phyloP scores from a whole-genome alignment of 1,284 basidiomycete genomes.

The Pseudozyma pruni region DNA sequence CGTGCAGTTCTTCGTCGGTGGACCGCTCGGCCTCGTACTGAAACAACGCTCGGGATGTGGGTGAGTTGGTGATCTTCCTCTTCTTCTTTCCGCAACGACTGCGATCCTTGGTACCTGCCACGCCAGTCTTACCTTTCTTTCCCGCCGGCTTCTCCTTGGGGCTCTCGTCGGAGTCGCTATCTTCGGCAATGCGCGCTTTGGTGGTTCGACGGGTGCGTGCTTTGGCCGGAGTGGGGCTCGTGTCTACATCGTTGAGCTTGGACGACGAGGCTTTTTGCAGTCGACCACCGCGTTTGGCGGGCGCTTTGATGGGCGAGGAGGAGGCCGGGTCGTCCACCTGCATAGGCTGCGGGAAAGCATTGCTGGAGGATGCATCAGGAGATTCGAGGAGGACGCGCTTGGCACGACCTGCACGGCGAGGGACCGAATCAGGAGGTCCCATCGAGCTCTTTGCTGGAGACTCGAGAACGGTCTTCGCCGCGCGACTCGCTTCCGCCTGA shows the following conservation, averaged over 20 bases:
- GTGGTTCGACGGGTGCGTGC: constrained; percentile 4
- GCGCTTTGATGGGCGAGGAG: constrained; percentile 40
- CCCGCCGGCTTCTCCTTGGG: constrained; percentile 1
- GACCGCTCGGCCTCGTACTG: constrained; percentile 78
- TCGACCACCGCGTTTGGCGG: constrained; percentile 20
- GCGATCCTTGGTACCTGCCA: background rate
- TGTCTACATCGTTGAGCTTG: constrained; percentile 7
- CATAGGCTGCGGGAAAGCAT: background rate
- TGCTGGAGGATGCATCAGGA: constrained; percentile 8
- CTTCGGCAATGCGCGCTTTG: constrained; percentile 11
- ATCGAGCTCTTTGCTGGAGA: constrained; percentile 33
- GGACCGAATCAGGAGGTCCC: constrained; percentile 45
- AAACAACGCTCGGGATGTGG: constrained; percentile 70
- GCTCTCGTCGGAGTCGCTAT: constrained; percentile 6
- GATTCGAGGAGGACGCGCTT: constrained; percentile 27
- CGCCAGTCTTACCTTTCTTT: constrained; percentile 25
- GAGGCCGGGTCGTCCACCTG: constrained; percentile 16
- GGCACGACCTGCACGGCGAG: constrained; percentile 22
- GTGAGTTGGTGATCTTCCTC: constrained; percentile 62
- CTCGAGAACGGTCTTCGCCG: constrained; percentile 5
- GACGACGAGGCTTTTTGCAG: constrained; percentile 18
- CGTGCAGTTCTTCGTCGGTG: constrained; percentile 77
- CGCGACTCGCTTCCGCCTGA: background rate
- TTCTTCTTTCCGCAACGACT: constrained; percentile 11
- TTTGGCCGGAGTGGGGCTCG: constrained; percentile 24